A percentile compares a stretch with the other conserved stretches of the same genome.
Conservation (phyloP, 1,139 yeast genomes). For the Casaregolazyma suthepensis region DNA sequence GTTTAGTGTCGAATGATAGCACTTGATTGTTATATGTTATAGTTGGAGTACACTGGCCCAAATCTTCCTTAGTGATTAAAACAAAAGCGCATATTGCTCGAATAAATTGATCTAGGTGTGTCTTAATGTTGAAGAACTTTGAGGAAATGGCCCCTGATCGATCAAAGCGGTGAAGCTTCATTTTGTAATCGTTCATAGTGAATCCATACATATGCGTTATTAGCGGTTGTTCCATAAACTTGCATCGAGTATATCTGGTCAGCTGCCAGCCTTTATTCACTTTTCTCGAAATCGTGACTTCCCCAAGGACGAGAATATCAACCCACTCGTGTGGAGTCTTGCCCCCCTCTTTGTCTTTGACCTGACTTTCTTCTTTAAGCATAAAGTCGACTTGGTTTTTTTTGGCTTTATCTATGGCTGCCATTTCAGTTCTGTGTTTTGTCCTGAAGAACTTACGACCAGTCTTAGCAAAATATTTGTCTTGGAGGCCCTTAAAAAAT, state of each 20-base stretch:
- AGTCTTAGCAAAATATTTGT: not conserved
- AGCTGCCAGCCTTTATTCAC: not conserved
- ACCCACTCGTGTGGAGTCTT: not conserved
- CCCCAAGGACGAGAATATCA: not conserved
- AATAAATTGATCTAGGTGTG: not conserved
- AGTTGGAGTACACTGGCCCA: not conserved
- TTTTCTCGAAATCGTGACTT: not conserved
- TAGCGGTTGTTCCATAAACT: not conserved
- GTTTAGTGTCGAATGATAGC: too few species aligned
- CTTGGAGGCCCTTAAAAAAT: not conserved
- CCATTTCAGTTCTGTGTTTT: not conserved
- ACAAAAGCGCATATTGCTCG: not conserved
- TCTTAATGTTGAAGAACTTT: not conserved
- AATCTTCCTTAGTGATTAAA: not conserved
- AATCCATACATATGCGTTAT: not conserved
- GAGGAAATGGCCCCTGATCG: not conserved
- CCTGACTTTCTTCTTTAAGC: too few species aligned
- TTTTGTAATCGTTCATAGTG: not conserved
- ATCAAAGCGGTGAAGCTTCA: not conserved
- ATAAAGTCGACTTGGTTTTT: not conserved
- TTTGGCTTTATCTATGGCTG: not conserved
- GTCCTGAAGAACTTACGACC: not conserved
- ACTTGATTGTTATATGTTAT: too few species aligned
- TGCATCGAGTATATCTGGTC: not conserved
- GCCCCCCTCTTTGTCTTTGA: not conserved